Percentiles rank a stretch among this genome's conserved stretches.
These are phyloP conservation scores for Striga asiatica DNA, from an alignment of 257 asterid genomes.

Conservation along the genomic window DNA sequence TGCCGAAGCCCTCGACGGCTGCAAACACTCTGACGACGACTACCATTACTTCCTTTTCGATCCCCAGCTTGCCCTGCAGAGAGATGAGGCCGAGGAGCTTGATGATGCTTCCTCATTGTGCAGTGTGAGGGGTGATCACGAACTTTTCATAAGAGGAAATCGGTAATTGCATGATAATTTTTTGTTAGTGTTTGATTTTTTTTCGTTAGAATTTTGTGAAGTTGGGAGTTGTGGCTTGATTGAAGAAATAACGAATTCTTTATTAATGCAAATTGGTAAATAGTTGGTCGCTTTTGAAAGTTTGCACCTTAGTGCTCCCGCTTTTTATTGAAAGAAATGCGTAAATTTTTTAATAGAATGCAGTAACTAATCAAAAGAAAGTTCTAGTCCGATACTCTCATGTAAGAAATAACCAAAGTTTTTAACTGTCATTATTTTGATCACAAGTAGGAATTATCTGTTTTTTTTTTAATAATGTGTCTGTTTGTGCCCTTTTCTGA, in stretches of 20 bases:
- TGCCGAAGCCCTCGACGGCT: constrained; percentile 69
- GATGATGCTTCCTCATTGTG: constrained; percentile 27
- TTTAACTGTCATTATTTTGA: background rate
- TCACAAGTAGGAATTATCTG: background rate
- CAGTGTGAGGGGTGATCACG: constrained; percentile 57
- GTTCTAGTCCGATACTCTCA: background rate
- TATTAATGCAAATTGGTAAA: constrained; percentile 8
- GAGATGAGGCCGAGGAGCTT: constrained; percentile 32
- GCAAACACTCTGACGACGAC: constrained; percentile 34
- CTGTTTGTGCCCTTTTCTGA: background rate
- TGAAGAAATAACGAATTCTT: too few relatives aligned
- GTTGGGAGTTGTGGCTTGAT: background rate
- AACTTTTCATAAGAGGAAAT: constrained; percentile 67
- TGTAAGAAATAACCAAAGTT: background rate
- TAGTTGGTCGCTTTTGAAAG: background rate
- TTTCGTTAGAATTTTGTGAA: background rate
- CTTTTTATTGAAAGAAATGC: background rate
- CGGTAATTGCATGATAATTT: constrained; percentile 26
- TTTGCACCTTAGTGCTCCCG: background rate
- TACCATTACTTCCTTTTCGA: constrained; percentile 60
- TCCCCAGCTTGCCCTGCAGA: constrained; percentile 44
- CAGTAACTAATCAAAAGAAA: background rate
- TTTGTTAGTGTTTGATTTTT: background rate
- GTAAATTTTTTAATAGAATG: background rate
- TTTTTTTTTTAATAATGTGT: too few relatives aligned